Percentiles rank a stretch among this genome's conserved stretches.
phyloP scores from a whole-genome alignment of 129 eudicot species.

The Saposhnikovia divaricata region DNA sequence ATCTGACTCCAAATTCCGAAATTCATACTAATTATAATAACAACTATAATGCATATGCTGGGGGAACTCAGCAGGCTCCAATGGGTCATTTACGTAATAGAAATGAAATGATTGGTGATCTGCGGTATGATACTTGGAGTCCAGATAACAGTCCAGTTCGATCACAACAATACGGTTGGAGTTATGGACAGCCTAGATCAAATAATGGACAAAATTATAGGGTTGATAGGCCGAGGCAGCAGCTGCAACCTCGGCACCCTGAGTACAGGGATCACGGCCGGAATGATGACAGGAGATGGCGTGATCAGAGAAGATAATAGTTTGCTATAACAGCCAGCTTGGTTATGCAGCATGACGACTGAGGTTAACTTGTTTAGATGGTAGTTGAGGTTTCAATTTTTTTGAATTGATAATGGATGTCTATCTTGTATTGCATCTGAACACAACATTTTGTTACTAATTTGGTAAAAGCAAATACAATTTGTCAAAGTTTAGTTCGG shows the following conservation, averaged over 20 bases:
- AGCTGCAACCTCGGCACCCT: conserved; percentile 24
- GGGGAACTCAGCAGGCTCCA: conserved; percentile 18
- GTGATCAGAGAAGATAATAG: conserved; percentile 46
- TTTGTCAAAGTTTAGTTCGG: neutral
- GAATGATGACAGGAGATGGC: conserved; percentile 45
- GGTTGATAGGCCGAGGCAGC: conserved; percentile 30
- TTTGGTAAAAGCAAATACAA: conserved; percentile 1
- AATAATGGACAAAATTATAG: conserved; percentile 23
- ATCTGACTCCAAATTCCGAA: conserved; percentile 23
- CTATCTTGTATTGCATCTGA: neutral
- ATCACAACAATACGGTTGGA: conserved; percentile 31
- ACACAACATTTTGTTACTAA: neutral
- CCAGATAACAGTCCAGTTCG: conserved; percentile 60
- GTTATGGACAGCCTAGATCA: conserved; percentile 23
- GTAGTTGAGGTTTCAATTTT: neutral
- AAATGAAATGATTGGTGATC: conserved; percentile 22
- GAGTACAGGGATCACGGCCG: conserved; percentile 32
- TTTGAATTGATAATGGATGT: conserved; percentile 1
- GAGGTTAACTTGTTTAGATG: neutral
- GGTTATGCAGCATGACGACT: neutral
- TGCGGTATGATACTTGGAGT: conserved; percentile 57
- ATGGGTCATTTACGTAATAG: conserved; percentile 33
- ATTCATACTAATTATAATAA: conserved; percentile 21
- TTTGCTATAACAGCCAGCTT: neutral
- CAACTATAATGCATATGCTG: conserved; percentile 23